Conservation (phyloP, 225 moss, liverwort and hornwort genomes). For the Sphagnum contortum region DNA sequence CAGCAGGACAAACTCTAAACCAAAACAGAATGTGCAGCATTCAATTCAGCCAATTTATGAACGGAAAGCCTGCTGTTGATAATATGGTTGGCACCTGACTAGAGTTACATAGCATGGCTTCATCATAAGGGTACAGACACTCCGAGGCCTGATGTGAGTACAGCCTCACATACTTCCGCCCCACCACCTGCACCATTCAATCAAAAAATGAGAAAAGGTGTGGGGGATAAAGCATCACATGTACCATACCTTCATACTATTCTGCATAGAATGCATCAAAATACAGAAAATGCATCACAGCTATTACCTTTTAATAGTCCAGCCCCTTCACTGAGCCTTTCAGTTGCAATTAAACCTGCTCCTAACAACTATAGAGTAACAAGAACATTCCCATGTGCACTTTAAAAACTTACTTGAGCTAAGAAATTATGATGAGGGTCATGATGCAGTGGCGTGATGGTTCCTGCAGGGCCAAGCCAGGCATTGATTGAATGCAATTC, state of each 20-base stretch:
- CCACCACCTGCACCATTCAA: constrained; percentile 58
- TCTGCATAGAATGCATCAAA: too few relatives aligned
- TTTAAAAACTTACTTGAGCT: constrained; percentile 48
- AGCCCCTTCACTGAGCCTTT: too few relatives aligned
- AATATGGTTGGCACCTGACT: constrained; percentile 53
- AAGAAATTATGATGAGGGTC: constrained; percentile 92
- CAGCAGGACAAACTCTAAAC: too few relatives aligned
- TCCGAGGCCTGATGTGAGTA: constrained; percentile 53
- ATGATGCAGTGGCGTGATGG: constrained; percentile 78
- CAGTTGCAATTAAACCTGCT: too few relatives aligned
- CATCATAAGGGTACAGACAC: constrained; percentile 67
- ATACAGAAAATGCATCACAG: too few relatives aligned
- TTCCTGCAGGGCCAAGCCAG: constrained; percentile 89
- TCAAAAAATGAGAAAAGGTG: too few relatives aligned
- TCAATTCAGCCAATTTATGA: too few relatives aligned
- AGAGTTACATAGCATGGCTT: constrained; percentile 86
- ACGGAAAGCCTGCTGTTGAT: too few relatives aligned
- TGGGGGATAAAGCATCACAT: too few relatives aligned
- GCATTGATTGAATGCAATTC: constrained; percentile 80
- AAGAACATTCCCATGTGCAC: background rate
- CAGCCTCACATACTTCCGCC: constrained; percentile 80
- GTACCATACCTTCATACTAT: background rate
- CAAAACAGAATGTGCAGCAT: too few relatives aligned
- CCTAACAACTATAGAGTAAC: background rate
- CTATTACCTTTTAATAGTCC: too few relatives aligned